phyloP scores from a whole-genome alignment of 176 grass and related monocot species.

The Tillandsia leiboldiana region DNA sequence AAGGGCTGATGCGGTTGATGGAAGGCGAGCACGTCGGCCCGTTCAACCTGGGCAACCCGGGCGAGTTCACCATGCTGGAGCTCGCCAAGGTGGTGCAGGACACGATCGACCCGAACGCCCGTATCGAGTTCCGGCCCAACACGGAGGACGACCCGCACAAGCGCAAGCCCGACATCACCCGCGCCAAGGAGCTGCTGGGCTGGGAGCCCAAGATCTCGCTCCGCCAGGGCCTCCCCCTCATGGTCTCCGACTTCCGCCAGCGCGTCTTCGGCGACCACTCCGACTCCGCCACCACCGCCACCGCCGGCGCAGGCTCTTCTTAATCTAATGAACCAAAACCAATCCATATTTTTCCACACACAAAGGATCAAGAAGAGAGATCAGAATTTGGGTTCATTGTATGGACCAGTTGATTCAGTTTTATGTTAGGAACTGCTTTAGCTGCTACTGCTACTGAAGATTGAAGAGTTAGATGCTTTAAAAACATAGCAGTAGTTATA shows the following conservation, averaged over 20 bases:
- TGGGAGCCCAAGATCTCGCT: constrained; percentile 79
- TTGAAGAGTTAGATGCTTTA: too few species aligned
- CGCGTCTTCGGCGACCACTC: constrained; percentile 66
- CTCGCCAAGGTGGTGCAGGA: constrained; percentile 92
- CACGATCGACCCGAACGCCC: constrained; percentile 56
- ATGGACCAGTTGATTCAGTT: constrained; percentile 11
- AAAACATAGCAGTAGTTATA: too few species aligned
- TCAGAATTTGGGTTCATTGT: too few species aligned
- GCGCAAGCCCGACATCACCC: constrained; percentile 76
- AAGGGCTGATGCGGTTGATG: constrained; percentile 90
- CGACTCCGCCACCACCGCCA: neutral
- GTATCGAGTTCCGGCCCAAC: constrained; percentile 65
- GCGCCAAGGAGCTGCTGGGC: constrained; percentile 60
- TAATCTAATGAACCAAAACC: neutral
- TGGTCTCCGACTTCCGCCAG: constrained; percentile 66
- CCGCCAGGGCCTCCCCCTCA: constrained; percentile 52
- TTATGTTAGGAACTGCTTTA: too few species aligned
- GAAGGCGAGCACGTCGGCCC: constrained; percentile 64
- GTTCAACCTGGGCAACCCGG: constrained; percentile 84
- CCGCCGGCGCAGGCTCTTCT: constrained; percentile 6
- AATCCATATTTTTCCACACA: too few species aligned
- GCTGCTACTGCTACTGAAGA: too few species aligned
- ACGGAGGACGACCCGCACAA: constrained; percentile 90
- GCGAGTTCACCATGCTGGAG: constrained; percentile 90
- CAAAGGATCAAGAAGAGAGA: too few species aligned